Conservation (phyloP, 2,329 filamentous ascomycete species). For the Diaporthe velutina region DNA sequence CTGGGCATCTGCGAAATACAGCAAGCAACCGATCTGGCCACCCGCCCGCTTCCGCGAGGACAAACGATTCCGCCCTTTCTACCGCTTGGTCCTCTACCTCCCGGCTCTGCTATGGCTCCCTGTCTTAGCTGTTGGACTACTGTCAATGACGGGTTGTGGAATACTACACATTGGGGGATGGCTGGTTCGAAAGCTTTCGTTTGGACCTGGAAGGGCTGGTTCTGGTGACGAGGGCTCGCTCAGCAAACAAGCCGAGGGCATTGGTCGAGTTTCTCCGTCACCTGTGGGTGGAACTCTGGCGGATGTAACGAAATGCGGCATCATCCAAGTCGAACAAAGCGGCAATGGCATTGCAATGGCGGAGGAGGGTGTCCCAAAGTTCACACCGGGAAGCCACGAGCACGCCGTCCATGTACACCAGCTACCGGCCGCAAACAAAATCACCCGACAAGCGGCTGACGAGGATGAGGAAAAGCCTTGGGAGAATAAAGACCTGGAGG, state of each 20-base stretch:
- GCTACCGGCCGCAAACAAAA: neutral
- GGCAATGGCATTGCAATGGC: rapidly evolving
- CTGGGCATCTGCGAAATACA: neutral
- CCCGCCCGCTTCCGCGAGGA: neutral
- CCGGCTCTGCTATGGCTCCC: neutral
- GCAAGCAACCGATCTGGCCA: neutral
- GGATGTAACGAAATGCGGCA: neutral
- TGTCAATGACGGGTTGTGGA: neutral
- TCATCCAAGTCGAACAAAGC: neutral
- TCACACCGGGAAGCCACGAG: neutral
- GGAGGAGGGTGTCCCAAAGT: neutral
- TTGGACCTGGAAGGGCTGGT: neutral
- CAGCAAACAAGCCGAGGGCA: neutral
- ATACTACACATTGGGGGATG: neutral
- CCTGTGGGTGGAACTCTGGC: neutral
- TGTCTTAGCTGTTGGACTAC: neutral
- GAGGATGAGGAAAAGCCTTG: neutral
- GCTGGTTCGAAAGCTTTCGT: neutral
- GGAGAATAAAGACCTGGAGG: neutral
- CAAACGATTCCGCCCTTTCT: neutral
- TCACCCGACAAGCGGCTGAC: no score
- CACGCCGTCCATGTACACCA: neutral
- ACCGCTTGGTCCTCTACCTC: neutral
- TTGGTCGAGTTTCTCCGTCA: neutral
- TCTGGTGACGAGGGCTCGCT: neutral